These are phyloP conservation scores for Aurantiochytrium sp. DNA, from an alignment of 108 stramenopile genomes.

Conservation along the genomic window DNA sequence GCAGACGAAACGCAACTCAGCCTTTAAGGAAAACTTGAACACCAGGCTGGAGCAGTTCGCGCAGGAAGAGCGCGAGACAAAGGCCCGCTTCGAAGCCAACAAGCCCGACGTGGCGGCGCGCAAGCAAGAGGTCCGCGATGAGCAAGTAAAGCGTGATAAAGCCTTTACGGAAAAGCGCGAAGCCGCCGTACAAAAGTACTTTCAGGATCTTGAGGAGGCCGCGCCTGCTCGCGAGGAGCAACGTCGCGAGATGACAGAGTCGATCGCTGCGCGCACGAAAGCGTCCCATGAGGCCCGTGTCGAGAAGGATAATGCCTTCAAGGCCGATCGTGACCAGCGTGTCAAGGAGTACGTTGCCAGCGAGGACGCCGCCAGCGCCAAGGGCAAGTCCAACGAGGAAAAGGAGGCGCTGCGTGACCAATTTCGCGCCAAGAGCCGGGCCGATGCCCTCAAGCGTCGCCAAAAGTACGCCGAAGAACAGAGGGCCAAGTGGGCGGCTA, in stretches of 20 bases:
- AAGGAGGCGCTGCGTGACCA: not conserved
- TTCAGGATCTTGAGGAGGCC: not conserved
- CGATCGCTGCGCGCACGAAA: not conserved
- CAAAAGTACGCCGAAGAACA: not conserved
- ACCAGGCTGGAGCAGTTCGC: no score
- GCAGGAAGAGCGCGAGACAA: no score
- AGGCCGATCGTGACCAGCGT: not conserved
- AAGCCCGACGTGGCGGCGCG: not conserved
- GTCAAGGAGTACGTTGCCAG: not conserved
- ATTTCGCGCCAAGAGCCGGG: not conserved
- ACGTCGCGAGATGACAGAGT: not conserved
- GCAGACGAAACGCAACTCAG: no score
- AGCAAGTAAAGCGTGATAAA: not conserved
- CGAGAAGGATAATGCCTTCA: not conserved
- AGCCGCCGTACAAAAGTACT: not conserved
- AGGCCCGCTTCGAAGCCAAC: not conserved
- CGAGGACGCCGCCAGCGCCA: not conserved
- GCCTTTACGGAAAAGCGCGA: not conserved
- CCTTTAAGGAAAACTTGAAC: no score
- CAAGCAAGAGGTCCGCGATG: not conserved
- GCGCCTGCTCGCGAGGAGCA: not conserved
- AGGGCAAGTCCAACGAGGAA: not conserved
- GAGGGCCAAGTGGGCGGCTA: not conserved
- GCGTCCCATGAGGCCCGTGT: not conserved
- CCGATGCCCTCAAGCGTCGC: not conserved